Conservation (phyloP, 768 basidiomycete genomes). For the Boletus speciosus region DNA sequence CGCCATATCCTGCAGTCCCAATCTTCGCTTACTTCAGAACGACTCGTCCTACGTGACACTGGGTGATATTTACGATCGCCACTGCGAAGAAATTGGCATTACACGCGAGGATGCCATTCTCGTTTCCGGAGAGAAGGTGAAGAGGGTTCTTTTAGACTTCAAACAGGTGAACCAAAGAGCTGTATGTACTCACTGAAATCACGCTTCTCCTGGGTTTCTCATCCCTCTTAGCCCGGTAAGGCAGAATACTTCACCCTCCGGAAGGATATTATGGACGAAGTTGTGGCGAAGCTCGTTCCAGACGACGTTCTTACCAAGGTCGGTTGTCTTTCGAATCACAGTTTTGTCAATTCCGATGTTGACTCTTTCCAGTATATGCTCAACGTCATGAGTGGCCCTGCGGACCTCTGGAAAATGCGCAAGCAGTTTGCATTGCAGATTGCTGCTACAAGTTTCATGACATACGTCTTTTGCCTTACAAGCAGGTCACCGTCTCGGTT, state of each 20-base stretch:
- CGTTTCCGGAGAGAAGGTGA: constrained; percentile 80
- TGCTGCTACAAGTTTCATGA: constrained; percentile 88
- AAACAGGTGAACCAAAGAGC: constrained; percentile 44
- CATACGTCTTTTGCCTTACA: constrained; percentile 79
- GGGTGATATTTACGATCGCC: constrained; percentile 91
- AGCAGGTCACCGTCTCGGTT: constrained; percentile 83
- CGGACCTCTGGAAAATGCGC: constrained; percentile 93
- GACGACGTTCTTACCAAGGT: constrained; percentile 85
- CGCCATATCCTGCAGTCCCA: constrained; percentile 79
- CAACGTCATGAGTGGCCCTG: constrained; percentile 75
- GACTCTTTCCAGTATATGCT: constrained; percentile 73
- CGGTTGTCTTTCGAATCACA: constrained; percentile 11
- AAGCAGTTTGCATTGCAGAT: constrained; percentile 94
- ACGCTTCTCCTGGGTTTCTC: neutral
- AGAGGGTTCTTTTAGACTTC: constrained; percentile 60
- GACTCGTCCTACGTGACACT: constrained; percentile 89
- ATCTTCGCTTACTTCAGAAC: constrained; percentile 81
- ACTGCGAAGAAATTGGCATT: constrained; percentile 72
- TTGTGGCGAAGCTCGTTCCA: constrained; percentile 82
- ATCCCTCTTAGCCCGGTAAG: constrained; percentile 48
- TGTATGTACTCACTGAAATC: constrained; percentile 22
- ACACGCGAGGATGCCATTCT: constrained; percentile 86
- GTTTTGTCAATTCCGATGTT: neutral
- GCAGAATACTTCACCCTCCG: constrained; percentile 66
- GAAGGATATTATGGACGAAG: constrained; percentile 87